Evolutionary conservation across 2,329 filamentous ascomycete species (phyloP), one percentile per base, ranked within the genome.

Genomic region (Dactylellina haptotyla): DNA sequence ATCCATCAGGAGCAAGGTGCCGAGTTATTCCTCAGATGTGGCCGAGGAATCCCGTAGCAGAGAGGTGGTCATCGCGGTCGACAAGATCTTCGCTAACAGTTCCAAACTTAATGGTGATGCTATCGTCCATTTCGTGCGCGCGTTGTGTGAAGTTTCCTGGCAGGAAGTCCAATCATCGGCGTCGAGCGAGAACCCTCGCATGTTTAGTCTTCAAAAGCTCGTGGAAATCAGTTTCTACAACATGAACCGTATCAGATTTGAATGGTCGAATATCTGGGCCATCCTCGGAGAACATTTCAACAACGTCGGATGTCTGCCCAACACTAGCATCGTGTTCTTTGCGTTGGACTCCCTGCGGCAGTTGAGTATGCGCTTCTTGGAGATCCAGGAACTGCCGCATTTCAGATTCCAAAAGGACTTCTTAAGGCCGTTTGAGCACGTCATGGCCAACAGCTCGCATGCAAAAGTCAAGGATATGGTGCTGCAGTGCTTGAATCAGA

Each of bases 391-490:
- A 81, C 82, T 99, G 77, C 92, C 95, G 0, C 95, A 96, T 79
- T 99, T 99, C 87, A 98, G 98, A 81, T 99, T 99, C 79, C 95
- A 99, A 79, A 99, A 99, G 80, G 94, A 99, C 80, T 99, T 99
- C 80, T 83, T 99, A 61, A 98, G 97, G 81, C 95, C 96, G 0
- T 99, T 99, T 78, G 94, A 99, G 82, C 92, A 98, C 80, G 93
- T 99, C 77, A 92, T 99, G 83, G 89, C 91, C 67, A 98, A 99
- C 80, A 95, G 93, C 43, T 92, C 85, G 75, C 92, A 95, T 75
- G 89, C 97, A 16, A 89, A 91, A 0, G 95, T 99, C 78, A 99
- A 99, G 81, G 95, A 99, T 78, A 94, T 99, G 90, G 92, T 97
- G 48, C 84, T 99, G 23, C 88, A 94, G 45, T 99, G 96, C 80